These are phyloP conservation scores for Boechera stricta DNA, from an alignment of 345 rosid genomes.

Conservation along the genomic window DNA sequence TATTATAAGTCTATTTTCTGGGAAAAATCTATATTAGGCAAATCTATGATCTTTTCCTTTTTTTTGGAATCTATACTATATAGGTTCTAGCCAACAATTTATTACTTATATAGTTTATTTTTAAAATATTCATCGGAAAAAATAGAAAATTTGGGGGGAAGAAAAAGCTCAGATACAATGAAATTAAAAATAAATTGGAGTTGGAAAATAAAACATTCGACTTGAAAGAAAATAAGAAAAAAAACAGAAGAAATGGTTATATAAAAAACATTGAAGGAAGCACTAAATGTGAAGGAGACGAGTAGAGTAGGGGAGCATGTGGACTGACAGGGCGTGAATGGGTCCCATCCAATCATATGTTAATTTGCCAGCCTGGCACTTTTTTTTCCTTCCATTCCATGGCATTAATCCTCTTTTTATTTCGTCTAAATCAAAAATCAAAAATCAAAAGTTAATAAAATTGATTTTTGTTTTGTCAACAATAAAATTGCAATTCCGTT, in stretches of 20 bases:
- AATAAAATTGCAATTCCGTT: too few relatives aligned
- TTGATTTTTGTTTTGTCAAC: too few relatives aligned
- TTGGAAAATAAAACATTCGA: background rate
- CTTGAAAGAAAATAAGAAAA: background rate
- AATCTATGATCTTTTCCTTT: background rate
- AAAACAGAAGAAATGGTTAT: background rate
- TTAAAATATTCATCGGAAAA: background rate
- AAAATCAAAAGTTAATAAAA: too few relatives aligned
- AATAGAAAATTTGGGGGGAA: background rate
- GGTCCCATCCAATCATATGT: conserved; percentile 39
- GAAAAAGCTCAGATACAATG: background rate
- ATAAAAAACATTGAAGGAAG: background rate
- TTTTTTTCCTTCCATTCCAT: background rate
- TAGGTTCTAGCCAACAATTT: background rate
- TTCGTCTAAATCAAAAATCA: too few relatives aligned
- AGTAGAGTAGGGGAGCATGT: conserved; percentile 27
- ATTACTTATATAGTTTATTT: background rate
- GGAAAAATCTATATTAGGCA: background rate
- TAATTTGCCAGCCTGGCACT: conserved; percentile 43
- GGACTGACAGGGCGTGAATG: conserved; percentile 46
- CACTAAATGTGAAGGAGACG: too few relatives aligned
- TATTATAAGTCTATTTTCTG: background rate
- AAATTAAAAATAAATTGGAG: background rate
- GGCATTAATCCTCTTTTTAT: too few relatives aligned
- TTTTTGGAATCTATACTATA: background rate